Conservation (phyloP, 352 stramenopile genomes). For the Globisporangium echinulatum region DNA sequence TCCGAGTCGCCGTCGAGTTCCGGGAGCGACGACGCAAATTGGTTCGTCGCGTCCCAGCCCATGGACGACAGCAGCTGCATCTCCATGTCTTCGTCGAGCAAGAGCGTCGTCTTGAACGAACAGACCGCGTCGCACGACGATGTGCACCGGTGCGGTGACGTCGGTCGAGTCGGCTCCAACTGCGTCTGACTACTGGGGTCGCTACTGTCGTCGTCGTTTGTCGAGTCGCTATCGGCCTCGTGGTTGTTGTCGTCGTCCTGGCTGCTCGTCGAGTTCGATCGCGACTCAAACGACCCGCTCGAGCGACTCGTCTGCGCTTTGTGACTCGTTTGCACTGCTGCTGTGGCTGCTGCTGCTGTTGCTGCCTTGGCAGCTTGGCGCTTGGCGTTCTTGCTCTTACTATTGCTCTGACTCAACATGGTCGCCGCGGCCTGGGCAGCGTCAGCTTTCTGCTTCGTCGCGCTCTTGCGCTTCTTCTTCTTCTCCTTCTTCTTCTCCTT, state of each 20-base stretch:
- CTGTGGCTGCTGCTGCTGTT: slow-evolving; percentile 22
- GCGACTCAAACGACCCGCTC: slow-evolving; percentile 27
- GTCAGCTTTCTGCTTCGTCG: slow-evolving; percentile 67
- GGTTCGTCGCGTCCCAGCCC: slow-evolving; percentile 67
- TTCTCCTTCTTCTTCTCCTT: slow-evolving; percentile 88
- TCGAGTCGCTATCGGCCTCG: slow-evolving; percentile 3
- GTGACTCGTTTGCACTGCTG: slow-evolving; percentile 19
- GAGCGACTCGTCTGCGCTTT: slow-evolving; percentile 13
- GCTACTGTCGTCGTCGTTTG: slow-evolving; percentile 12
- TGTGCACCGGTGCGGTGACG: slow-evolving; percentile 40
- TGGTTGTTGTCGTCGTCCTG: not conserved
- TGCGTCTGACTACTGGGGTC: slow-evolving; percentile 26
- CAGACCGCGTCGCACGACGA: slow-evolving; percentile 46
- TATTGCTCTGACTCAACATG: not conserved
- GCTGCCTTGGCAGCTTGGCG: slow-evolving; percentile 3
- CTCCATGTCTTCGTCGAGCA: slow-evolving; percentile 66
- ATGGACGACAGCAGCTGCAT: slow-evolving; percentile 79
- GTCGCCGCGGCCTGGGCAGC: slow-evolving; percentile 23
- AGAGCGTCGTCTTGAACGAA: slow-evolving; percentile 37
- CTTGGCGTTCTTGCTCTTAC: slow-evolving; percentile 7
- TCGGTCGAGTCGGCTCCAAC: slow-evolving; percentile 27
- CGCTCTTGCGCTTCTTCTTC: slow-evolving; percentile 85
- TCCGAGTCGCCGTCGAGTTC: slow-evolving; percentile 72
- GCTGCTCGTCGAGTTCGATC: slow-evolving; percentile 31
- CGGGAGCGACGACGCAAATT: slow-evolving; percentile 50